Evolutionary conservation across 768 basidiomycete genomes (phyloP).

Genomic region (Rhodosporidiobolus odoratus): DNA sequence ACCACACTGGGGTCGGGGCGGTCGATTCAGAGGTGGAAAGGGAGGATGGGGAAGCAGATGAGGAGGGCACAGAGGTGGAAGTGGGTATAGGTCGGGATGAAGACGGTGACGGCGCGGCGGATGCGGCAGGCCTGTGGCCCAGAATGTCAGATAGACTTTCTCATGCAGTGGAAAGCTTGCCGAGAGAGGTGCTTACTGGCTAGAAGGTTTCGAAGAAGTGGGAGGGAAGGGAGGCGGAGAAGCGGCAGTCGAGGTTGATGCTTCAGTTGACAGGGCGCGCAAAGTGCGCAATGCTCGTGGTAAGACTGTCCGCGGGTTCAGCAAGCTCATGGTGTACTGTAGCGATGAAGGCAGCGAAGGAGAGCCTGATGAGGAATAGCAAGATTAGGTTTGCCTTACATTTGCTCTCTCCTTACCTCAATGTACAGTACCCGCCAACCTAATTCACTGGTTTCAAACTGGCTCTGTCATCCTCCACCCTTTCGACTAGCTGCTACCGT

Average conservation of each 20-base stretch:
- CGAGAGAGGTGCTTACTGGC: neutral
- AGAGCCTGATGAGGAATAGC: neutral
- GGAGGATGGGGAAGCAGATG: neutral
- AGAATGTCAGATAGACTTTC: conserved; percentile 10
- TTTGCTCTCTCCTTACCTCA: too few relatives aligned
- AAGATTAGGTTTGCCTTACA: neutral
- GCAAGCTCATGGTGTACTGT: conserved; percentile 9
- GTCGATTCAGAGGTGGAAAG: neutral
- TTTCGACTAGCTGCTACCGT: too few relatives aligned
- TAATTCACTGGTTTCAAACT: too few relatives aligned
- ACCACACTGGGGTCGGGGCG: conserved; percentile 20
- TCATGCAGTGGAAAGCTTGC: accelerated
- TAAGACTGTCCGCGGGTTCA: neutral
- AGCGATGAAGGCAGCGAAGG: neutral
- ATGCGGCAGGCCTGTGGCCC: neutral
- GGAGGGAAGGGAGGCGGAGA: neutral
- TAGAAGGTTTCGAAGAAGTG: neutral
- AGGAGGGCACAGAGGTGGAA: neutral
- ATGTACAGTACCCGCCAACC: too few relatives aligned
- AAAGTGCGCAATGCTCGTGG: neutral
- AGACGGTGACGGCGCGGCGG: too few relatives aligned
- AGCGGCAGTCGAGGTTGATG: neutral
- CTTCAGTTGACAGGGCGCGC: neutral
- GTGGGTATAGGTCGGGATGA: neutral
- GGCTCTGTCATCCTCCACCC: too few relatives aligned